Percentiles rank a stretch among this genome's conserved stretches.
Evolutionary conservation across 2,329 filamentous ascomycete genomes (phyloP).

Genomic region (Falciphora oryzae): DNA sequence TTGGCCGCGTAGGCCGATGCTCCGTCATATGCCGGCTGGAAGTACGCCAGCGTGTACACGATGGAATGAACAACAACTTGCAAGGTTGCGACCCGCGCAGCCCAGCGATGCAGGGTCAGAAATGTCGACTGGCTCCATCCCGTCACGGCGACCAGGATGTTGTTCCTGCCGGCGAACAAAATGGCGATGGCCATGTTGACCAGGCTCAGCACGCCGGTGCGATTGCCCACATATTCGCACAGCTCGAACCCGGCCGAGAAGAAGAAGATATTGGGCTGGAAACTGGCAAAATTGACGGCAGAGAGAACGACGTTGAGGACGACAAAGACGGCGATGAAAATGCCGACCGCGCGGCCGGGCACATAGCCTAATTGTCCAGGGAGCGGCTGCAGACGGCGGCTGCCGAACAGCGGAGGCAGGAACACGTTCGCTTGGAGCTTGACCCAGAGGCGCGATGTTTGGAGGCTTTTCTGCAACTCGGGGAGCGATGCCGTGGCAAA

Average conservation of each 20-base stretch:
- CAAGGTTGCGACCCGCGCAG: slow-evolving; percentile 55
- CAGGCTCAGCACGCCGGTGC: slow-evolving; percentile 45
- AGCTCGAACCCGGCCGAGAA: slow-evolving; percentile 19
- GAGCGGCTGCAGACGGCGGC: too few species aligned
- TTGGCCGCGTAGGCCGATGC: slow-evolving; percentile 30
- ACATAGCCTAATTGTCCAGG: too few species aligned
- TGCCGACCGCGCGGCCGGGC: too few species aligned
- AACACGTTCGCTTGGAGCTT: too few species aligned
- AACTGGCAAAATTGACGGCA: background rate
- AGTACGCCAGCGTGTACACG: slow-evolving; percentile 41
- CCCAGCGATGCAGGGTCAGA: slow-evolving; percentile 59
- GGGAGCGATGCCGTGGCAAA: too few species aligned
- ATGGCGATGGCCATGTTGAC: slow-evolving; percentile 59
- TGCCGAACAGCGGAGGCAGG: too few species aligned
- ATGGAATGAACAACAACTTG: slow-evolving; percentile 59
- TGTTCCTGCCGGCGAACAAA: slow-evolving; percentile 63
- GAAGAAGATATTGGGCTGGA: slow-evolving; percentile 2
- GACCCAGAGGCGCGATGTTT: too few species aligned
- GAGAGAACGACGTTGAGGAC: too few species aligned
- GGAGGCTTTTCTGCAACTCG: too few species aligned
- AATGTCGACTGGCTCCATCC: slow-evolving; percentile 64
- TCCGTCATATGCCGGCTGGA: background rate
- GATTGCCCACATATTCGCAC: slow-evolving; percentile 53
- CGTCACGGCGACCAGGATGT: slow-evolving; percentile 59
- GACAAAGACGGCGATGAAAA: too few species aligned